Percentiles rank a stretch among this genome's conserved stretches.
phyloP scores from a whole-genome alignment of 768 basidiomycete species.

The Mycena galopus region DNA sequence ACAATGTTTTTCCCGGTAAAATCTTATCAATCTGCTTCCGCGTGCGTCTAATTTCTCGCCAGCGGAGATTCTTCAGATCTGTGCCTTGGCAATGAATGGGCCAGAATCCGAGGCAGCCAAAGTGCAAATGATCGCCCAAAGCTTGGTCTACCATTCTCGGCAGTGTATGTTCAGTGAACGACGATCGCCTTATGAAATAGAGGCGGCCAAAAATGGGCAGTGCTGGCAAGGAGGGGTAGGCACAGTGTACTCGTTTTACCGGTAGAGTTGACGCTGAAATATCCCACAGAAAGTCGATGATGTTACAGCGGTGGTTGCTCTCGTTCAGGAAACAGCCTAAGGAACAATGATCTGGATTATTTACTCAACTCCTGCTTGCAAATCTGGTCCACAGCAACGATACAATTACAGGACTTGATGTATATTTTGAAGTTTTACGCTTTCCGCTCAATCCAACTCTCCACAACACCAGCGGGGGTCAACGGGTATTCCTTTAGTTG shows the following conservation, averaged over 20 bases:
- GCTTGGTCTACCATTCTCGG: constrained; percentile 76
- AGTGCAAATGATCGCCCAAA: constrained; percentile 80
- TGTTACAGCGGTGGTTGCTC: constrained; percentile 77
- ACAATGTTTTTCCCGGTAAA: constrained; percentile 69
- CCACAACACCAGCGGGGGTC: constrained; percentile 79
- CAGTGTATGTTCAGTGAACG: constrained; percentile 78
- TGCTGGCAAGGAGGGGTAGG: constrained; percentile 74
- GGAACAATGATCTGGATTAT: background rate
- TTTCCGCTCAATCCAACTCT: constrained; percentile 84
- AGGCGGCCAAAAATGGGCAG: constrained; percentile 75
- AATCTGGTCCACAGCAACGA: background rate
- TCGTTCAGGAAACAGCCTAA: constrained; percentile 75
- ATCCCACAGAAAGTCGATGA: constrained; percentile 81
- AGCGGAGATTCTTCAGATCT: constrained; percentile 77
- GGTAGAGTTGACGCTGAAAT: too few species aligned
- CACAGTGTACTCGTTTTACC: background rate
- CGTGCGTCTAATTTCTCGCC: background rate
- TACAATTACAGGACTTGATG: constrained; percentile 12
- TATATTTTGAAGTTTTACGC: constrained; percentile 47
- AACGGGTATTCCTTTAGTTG: constrained; percentile 84
- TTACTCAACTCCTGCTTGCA: background rate
- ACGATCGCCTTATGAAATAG: constrained; percentile 81
- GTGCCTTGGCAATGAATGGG: constrained; percentile 71
- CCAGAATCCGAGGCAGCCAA: constrained; percentile 69
- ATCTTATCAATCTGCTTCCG: background rate